Base-by-base conservation (phyloP, 192 early-diverging fungal species). In the Neocallimastix lanati region DNA sequence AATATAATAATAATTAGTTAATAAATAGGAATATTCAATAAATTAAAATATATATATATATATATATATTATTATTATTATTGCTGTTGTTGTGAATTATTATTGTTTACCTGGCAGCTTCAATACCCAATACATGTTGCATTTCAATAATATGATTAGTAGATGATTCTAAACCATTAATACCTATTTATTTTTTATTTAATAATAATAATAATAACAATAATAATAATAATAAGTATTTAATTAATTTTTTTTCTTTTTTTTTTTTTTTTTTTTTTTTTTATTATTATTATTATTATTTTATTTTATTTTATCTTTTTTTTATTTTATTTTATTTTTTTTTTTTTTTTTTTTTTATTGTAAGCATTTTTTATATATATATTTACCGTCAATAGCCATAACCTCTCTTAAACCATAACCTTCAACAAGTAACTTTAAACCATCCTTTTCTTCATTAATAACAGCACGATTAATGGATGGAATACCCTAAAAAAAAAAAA, bases 111-210 rank as follows among this genome's bases (percentile, higher is more conserved):
- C 94, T 86, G 12, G 97, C 96, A 9, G 98, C 96, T 82, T 99
- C 97, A 82, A 99, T 98, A 77, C 98, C 98, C 35, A 99, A 86
- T 29, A 93, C 93, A 81, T 92, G 87, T 79, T 89, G 86, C 21
- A 94, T 92, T 85, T 99, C 98, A 87, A 98, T 92, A 78, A 96
- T 93, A 83, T 97, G 92, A 86, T 98, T 99, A 35, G 92, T 94
- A 15, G 86, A 90, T 2, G 94, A 93, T 40, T 90, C 81, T 25
- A 86, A 83, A 27, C 94, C 96, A 78, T 93, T 88, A 76, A 98
- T 88, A 80, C 87, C 87, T 86, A 33, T 13, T 67, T 2, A 12
- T 78, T 12, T 25, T 28, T 12, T 2, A 13, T 12, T 82, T 21
- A 76, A n/a, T 80, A 78, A 81, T 30, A 58, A 79, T 28, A 30